A percentile compares a stretch with the other conserved stretches of the same genome.
Evolutionary conservation across 2,329 filamentous ascomycete genomes (phyloP).

Genomic region (Atkinsonella hypoxylon): DNA sequence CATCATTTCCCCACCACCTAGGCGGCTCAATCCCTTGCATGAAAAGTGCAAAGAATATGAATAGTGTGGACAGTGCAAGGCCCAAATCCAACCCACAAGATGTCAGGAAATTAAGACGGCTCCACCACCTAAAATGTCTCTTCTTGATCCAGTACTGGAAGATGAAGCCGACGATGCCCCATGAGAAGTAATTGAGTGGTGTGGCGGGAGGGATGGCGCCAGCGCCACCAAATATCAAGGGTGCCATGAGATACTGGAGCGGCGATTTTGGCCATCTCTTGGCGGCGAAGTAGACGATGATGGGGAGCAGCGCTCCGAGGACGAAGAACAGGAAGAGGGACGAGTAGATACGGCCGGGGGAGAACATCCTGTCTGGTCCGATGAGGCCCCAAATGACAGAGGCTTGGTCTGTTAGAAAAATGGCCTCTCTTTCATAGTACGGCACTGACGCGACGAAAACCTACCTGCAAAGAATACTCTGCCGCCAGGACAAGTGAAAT

Average conservation of each 20-base stretch:
- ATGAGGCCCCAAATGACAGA: slow-evolving; percentile 59
- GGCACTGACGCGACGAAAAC: slow-evolving; percentile 3
- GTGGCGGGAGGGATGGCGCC: slow-evolving; percentile 52
- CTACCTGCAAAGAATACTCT: slow-evolving; percentile 51
- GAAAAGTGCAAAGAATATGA: slow-evolving; percentile 60
- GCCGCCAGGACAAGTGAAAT: slow-evolving; percentile 52
- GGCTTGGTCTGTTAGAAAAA: slow-evolving; percentile 21
- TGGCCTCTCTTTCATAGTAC: no score
- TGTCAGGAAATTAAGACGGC: slow-evolving; percentile 59
- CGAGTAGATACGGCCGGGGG: slow-evolving; percentile 48
- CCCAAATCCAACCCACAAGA: slow-evolving; percentile 59
- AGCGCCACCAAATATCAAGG: slow-evolving; percentile 50
- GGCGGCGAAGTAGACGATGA: slow-evolving; percentile 37
- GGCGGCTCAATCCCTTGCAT: slow-evolving; percentile 50
- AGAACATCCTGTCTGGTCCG: slow-evolving; percentile 52
- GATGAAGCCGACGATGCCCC: slow-evolving; percentile 57
- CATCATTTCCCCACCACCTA: slow-evolving; percentile 56
- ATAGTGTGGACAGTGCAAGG: slow-evolving; percentile 51
- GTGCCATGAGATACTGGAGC: slow-evolving; percentile 43
- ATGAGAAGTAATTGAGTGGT: slow-evolving; percentile 62
- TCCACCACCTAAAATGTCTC: slow-evolving; percentile 58
- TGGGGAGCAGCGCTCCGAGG: slow-evolving; percentile 40
- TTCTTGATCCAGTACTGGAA: slow-evolving; percentile 60
- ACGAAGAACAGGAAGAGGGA: slow-evolving; percentile 48
- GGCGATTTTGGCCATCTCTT: slow-evolving; percentile 40